phyloP scores from a whole-genome alignment of 441 rosid species.

The Cnidoscolus chayamansa region DNA sequence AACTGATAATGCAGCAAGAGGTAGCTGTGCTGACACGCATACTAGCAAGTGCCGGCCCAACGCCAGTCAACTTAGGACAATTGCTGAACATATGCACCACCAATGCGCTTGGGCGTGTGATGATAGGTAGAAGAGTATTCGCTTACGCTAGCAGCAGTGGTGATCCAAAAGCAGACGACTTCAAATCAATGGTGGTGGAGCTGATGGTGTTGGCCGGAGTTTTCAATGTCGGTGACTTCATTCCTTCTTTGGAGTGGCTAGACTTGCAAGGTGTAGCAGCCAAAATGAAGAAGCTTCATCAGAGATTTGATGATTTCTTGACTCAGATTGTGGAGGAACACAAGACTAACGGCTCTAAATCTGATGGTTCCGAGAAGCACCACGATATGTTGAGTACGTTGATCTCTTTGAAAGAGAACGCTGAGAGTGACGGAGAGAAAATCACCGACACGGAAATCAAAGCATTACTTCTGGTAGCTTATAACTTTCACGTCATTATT shows the following conservation, averaged over 20 bases:
- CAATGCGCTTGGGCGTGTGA: constrained; percentile 70
- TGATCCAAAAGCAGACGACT: constrained; percentile 64
- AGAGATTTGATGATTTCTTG: constrained; percentile 48
- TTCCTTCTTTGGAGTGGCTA: constrained; percentile 51
- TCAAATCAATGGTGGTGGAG: constrained; percentile 67
- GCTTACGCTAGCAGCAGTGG: constrained; percentile 44
- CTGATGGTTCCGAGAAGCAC: constrained; percentile 15
- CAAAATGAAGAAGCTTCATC: constrained; percentile 59
- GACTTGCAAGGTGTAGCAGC: constrained; percentile 53
- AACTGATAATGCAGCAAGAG: constrained; percentile 42
- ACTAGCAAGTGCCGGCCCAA: constrained; percentile 32
- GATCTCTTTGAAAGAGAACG: constrained; percentile 34
- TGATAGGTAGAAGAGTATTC: constrained; percentile 62
- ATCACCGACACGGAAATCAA: constrained; percentile 53
- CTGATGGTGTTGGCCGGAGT: constrained; percentile 49
- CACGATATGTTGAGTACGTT: constrained; percentile 39
- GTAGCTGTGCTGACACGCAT: constrained; percentile 41
- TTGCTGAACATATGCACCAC: constrained; percentile 53
- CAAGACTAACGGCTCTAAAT: constrained; percentile 9
- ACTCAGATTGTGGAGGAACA: constrained; percentile 42
- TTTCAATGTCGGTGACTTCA: constrained; percentile 55
- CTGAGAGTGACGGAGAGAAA: constrained; percentile 32
- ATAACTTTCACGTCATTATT: no score
- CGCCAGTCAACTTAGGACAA: constrained; percentile 51
- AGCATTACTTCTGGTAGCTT: constrained; percentile 41